Base-by-base conservation (phyloP, 1,284 basidiomycete genomes). In the Ustilago nuda region DNA sequence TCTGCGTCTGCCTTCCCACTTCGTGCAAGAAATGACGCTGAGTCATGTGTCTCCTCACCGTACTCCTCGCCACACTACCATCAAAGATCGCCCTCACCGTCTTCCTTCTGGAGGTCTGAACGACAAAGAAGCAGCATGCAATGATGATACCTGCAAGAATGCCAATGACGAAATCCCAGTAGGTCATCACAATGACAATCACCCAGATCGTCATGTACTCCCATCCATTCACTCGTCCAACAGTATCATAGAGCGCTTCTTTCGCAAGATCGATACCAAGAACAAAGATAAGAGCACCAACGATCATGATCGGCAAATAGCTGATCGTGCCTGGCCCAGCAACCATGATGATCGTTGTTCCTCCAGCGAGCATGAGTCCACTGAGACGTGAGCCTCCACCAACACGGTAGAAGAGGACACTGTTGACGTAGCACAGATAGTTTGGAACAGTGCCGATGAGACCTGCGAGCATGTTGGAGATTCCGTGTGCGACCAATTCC, bases 51-150 rank as follows among this genome's bases (percentile, higher is more conserved):
- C 96, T 89, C 6, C 96, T 91, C 1, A 98, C 96, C 1, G 95
- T 95, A 8, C 94, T 97, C 86, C 95, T 72, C 8, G 85, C 85
- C 5, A 80, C 71, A 23, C 73, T 78, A 15, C 85, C 85, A 57
- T 84, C 81, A 56, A 85, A 77, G 46, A 83, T 77, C 17, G 84
- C 75, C 8, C 83, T 75, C 6, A 85, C 80, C 32, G 78, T 82
- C 67, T 79, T 82, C 3, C 82, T 50, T 4, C 95, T 90, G 67
- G 98, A 95, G 66, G 94, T 96, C 82, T 97, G 94, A 3, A 98
- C 89, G 27, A 99, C 97, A 83, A 99, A 98, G 88, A 98, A 98
- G 86, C 97, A 90, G 84, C 93, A 97, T 73, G 94, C 94, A 62
- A 94, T 91, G 64, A 96, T 88, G 82, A 98, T 94, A 12, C 96